Evolutionary conservation across 768 basidiomycete species (phyloP).

Genomic region (Lactarius vividus): DNA sequence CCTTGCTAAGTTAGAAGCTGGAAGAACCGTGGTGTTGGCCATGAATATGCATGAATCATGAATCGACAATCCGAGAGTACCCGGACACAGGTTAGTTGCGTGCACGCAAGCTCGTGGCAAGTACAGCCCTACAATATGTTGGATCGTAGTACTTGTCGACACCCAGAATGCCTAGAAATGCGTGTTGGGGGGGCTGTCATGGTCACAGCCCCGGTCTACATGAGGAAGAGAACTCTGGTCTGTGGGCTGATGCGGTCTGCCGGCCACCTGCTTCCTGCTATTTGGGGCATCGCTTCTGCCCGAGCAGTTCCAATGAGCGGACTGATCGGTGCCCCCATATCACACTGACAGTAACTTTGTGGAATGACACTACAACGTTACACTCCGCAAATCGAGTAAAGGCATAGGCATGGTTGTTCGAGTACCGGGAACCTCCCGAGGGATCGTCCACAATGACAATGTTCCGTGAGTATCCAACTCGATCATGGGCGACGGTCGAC

Average conservation of each 20-base stretch:
- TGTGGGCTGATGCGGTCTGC: not conserved
- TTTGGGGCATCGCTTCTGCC: not conserved
- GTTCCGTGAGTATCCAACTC: slow-evolving; percentile 1
- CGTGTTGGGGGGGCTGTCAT: not conserved
- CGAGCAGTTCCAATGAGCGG: not conserved
- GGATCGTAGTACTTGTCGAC: not conserved
- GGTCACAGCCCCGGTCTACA: not conserved
- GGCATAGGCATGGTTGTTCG: not conserved
- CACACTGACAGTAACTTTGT: not conserved
- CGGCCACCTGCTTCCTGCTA: not conserved
- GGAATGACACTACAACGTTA: not conserved
- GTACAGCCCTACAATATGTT: not conserved
- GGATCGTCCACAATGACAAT: not conserved
- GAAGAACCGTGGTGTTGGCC: not conserved
- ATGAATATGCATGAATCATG: too few relatives aligned
- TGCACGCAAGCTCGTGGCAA: not conserved
- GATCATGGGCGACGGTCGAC: not conserved
- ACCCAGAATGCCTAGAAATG: not conserved
- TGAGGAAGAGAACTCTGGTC: not conserved
- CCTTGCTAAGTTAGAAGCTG: not conserved
- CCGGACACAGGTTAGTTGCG: not conserved
- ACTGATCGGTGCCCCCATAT: slow-evolving; percentile 4
- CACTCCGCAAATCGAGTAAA: not conserved
- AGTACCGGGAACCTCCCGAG: not conserved
- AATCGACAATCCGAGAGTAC: not conserved